phyloP scores from a whole-genome alignment of 768 basidiomycete species.

The Suillus luteus region DNA sequence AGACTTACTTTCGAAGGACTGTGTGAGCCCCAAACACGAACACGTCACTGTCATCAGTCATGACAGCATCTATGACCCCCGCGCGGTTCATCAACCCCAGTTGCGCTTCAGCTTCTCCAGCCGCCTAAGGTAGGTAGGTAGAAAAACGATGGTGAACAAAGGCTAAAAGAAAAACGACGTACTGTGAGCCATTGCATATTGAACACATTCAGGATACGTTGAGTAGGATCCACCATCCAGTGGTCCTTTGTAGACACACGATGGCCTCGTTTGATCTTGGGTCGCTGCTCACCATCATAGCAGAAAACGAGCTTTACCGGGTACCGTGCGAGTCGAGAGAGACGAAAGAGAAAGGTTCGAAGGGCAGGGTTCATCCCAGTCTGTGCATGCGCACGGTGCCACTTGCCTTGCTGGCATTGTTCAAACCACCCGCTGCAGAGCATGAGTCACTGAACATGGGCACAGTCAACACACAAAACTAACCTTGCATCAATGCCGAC shows the following conservation, averaged over 20 bases:
- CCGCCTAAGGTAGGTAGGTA: neutral
- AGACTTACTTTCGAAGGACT: conserved; percentile 9
- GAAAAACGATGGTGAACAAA: neutral
- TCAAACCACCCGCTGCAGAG: neutral
- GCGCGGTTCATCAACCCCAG: neutral
- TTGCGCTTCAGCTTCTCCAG: neutral
- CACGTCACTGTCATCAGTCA: conserved; percentile 2
- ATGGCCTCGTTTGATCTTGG: neutral
- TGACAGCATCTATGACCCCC: conserved; percentile 4
- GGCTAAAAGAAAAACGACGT: neutral
- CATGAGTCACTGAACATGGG: neutral
- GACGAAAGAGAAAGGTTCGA: neutral
- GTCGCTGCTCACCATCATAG: neutral
- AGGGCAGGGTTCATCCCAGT: conserved; percentile 3
- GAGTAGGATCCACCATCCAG: conserved; percentile 10
- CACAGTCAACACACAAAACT: neutral
- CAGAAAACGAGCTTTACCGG: neutral
- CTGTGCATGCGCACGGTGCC: neutral
- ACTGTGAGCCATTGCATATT: neutral
- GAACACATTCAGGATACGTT: neutral
- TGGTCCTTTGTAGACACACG: neutral
- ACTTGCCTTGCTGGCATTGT: conserved; percentile 7
- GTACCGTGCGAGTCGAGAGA: neutral
- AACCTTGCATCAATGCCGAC: neutral
- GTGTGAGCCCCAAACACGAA: conserved; percentile 8